A percentile compares a stretch with the other conserved stretches of the same genome.
Conservation (phyloP, 2,329 filamentous ascomycete species). For the Hortaea werneckii region DNA sequence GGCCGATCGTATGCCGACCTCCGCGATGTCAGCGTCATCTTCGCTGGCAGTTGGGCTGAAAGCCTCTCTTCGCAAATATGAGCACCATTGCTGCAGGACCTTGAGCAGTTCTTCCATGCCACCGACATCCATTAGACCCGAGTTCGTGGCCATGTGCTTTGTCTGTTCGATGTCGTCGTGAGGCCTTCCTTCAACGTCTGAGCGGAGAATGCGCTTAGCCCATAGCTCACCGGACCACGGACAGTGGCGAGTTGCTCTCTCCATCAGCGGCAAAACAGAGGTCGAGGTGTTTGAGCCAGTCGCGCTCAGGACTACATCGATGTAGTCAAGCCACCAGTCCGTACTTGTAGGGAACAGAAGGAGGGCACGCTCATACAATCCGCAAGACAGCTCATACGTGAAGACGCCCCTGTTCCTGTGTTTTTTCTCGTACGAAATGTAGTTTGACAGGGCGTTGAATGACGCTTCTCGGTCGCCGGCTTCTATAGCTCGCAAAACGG, state of each 20-base stretch:
- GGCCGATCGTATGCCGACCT: constrained; percentile 77
- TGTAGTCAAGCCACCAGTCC: constrained; percentile 71
- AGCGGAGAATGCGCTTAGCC: constrained; percentile 77
- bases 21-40: constrained; percentile 71
- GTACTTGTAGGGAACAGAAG: constrained; percentile 63
- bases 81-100: constrained; percentile 90
- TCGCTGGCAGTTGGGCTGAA: constrained; percentile 68
- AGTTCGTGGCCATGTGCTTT: constrained; percentile 85
- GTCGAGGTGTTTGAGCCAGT: background rate
- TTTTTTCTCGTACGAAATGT: constrained; percentile 70
- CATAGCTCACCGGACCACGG: constrained; percentile 87
- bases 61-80: constrained; percentile 77
- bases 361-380: constrained; percentile 70
- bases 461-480: constrained; percentile 48
- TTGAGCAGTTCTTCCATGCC: constrained; percentile 83
- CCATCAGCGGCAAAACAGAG: constrained; percentile 57
- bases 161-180: constrained; percentile 78
- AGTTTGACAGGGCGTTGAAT: constrained; percentile 49
- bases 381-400: constrained; percentile 44
- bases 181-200: constrained; percentile 65
- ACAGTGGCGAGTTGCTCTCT: constrained; percentile 78
- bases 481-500: constrained; percentile 49
- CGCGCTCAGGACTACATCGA: constrained; percentile 53
- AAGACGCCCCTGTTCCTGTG: constrained; percentile 40
- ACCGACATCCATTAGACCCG: constrained; percentile 71